These are phyloP conservation scores for Exophiala aquamarina DNA, from an alignment of 2,329 filamentous ascomycete genomes.

Conservation along the genomic window DNA sequence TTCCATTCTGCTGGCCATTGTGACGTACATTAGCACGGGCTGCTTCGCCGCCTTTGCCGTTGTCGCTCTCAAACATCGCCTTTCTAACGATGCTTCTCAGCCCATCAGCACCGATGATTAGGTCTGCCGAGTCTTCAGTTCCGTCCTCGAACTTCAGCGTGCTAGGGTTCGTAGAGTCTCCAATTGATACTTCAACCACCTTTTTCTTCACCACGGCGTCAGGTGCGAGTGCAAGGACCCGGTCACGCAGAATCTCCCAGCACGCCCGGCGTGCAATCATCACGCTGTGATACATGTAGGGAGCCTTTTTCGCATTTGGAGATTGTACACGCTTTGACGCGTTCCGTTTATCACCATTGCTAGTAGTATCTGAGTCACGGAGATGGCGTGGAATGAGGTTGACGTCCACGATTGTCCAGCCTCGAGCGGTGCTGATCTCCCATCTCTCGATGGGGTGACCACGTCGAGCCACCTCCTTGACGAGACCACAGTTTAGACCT, in stretches of 20 bases:
- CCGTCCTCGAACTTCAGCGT: slow-evolving; percentile 35
- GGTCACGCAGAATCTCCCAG: slow-evolving; percentile 38
- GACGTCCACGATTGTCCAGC: slow-evolving; percentile 34
- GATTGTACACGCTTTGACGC: too few species aligned
- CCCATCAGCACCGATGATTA: slow-evolving; percentile 46
- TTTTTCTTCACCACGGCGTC: slow-evolving; percentile 35
- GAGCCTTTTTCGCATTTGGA: slow-evolving; percentile 1
- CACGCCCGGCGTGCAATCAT: slow-evolving; percentile 40
- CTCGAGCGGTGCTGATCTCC: slow-evolving; percentile 37
- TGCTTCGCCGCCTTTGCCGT: slow-evolving; percentile 2
- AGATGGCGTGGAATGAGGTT: slow-evolving; percentile 12
- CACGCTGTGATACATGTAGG: slow-evolving; percentile 32
- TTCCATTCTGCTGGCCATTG: background rate
- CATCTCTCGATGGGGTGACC: slow-evolving; percentile 37
- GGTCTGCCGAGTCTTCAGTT: slow-evolving; percentile 37
- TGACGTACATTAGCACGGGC: too few species aligned
- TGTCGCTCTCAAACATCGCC: slow-evolving; percentile 35
- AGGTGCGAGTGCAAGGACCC: slow-evolving; percentile 32
- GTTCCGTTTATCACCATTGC: slow-evolving; percentile 2
- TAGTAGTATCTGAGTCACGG: background rate
- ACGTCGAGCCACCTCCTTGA: slow-evolving; percentile 33
- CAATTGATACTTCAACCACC: slow-evolving; percentile 32
- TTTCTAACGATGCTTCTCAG: slow-evolving; percentile 38
- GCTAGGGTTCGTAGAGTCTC: slow-evolving; percentile 6
- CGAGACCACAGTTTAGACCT: slow-evolving; percentile 20